Percentiles rank a stretch among this genome's conserved stretches.
phyloP scores from a whole-genome alignment of 2,329 filamentous ascomycete species.

The Botrytis sinoallii region DNA sequence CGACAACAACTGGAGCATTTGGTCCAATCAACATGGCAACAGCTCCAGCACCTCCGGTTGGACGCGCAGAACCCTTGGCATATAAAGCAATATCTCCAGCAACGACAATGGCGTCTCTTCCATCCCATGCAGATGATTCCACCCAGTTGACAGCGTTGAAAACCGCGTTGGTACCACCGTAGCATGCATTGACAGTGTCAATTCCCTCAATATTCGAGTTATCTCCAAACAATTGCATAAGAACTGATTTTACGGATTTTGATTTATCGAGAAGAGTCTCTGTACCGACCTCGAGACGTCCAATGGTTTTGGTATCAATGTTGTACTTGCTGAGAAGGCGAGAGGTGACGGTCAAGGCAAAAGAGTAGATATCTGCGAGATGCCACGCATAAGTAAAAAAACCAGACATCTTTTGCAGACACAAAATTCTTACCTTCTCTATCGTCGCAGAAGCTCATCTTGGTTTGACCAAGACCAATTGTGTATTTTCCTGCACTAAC shows the following conservation, averaged over 20 bases:
- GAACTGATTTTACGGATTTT: constrained; percentile 83
- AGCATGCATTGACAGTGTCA: constrained; percentile 82
- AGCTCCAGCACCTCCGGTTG: constrained; percentile 75
- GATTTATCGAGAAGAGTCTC: constrained; percentile 87
- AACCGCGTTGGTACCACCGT: constrained; percentile 79
- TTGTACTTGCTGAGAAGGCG: constrained; percentile 80
- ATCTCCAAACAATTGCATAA: constrained; percentile 82
- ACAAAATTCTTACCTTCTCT: constrained; percentile 61
- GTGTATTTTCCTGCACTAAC: constrained; percentile 82
- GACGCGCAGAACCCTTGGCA: constrained; percentile 77
- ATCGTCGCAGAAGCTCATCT: constrained; percentile 91
- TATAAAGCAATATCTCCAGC: constrained; percentile 83
- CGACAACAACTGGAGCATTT: constrained; percentile 71
- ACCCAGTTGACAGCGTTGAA: constrained; percentile 85
- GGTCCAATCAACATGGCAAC: constrained; percentile 78
- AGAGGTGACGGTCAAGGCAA: constrained; percentile 73
- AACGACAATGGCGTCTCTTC: constrained; percentile 75
- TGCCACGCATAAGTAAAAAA: constrained; percentile 19
- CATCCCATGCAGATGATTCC: constrained; percentile 84
- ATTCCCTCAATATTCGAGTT: constrained; percentile 84
- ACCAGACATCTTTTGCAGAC: neutral
- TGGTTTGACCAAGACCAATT: constrained; percentile 85
- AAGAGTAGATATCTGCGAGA: constrained; percentile 75
- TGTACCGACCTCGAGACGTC: constrained; percentile 79
- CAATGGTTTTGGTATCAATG: constrained; percentile 74